phyloP scores from a whole-genome alignment of 768 basidiomycete species.

The Hygrophoropsis aurantiaca region DNA sequence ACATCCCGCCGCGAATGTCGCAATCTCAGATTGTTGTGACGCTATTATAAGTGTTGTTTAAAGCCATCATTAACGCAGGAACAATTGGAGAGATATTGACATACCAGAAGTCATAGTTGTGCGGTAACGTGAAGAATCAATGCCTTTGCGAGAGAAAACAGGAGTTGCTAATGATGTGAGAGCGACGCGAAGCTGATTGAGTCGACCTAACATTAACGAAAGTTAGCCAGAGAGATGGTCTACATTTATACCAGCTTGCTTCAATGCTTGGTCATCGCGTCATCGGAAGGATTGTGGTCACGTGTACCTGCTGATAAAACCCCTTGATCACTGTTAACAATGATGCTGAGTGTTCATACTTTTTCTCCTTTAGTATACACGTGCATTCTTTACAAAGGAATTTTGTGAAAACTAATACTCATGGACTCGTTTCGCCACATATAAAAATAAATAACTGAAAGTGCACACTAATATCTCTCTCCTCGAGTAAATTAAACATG shows the following conservation, averaged over 20 bases:
- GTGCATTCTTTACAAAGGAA: too few species aligned
- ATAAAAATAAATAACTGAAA: too few species aligned
- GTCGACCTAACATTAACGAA: constrained; percentile 21
- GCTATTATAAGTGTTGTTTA: too few species aligned
- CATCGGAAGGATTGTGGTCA: not conserved
- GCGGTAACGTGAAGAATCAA: constrained; percentile 40
- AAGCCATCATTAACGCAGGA: too few species aligned
- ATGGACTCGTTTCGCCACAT: too few species aligned
- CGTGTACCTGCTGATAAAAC: not conserved
- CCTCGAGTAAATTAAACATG: too few species aligned
- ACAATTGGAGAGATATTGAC: not conserved
- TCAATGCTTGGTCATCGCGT: not conserved
- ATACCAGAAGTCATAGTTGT: constrained; percentile 37
- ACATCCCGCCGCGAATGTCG: constrained; percentile 59
- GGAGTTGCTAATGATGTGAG: constrained; percentile 21
- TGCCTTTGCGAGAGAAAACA: constrained; percentile 13
- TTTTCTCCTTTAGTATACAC: too few species aligned
- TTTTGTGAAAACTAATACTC: too few species aligned
- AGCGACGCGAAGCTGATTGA: constrained; percentile 20
- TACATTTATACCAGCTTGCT: not conserved
- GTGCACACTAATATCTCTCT: too few species aligned
- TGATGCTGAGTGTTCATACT: too few species aligned
- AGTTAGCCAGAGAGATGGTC: not conserved
- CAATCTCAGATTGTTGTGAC: constrained; percentile 43
- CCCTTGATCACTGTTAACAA: too few species aligned